These are phyloP conservation scores for Aspergillus awamori DNA, from an alignment of 2,329 filamentous ascomycete species.

Conservation along the genomic window DNA sequence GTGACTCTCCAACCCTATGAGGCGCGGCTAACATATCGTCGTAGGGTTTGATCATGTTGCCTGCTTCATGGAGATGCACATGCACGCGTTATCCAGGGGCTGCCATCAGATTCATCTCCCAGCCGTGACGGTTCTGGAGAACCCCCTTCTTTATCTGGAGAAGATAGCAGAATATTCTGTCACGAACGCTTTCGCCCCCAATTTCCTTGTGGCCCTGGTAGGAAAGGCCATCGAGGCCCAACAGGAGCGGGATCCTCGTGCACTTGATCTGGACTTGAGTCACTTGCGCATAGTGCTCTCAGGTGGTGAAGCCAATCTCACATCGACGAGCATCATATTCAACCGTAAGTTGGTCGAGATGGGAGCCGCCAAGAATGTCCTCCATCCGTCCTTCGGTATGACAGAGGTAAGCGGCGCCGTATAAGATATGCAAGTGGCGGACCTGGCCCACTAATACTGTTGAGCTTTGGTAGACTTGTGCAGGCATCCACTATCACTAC, in stretches of 20 bases:
- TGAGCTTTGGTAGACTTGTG: constrained; percentile 43
- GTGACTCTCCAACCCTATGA: not conserved
- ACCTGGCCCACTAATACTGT: not conserved
- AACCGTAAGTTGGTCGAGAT: constrained; percentile 34
- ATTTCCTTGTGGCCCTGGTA: constrained; percentile 28
- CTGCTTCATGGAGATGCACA: constrained; percentile 55
- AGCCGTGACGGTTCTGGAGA: constrained; percentile 20
- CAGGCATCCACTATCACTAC: constrained; percentile 50
- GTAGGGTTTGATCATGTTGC: constrained; percentile 56
- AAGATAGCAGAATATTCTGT: constrained; percentile 43
- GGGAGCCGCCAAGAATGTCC: constrained; percentile 45
- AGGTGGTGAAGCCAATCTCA: constrained; percentile 44
- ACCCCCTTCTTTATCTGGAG: constrained; percentile 47
- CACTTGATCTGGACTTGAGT: constrained; percentile 28
- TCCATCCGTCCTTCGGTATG: constrained; percentile 30
- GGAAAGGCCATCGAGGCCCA: constrained; percentile 7
- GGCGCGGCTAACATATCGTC: not conserved
- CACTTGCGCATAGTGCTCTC: constrained; percentile 33
- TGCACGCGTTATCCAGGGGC: constrained; percentile 46
- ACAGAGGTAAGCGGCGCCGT: constrained; percentile 41
- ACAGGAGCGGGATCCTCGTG: constrained; percentile 54
- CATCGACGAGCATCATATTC: constrained; percentile 41
- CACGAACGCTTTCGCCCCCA: constrained; percentile 30
- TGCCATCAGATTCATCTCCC: constrained; percentile 26
- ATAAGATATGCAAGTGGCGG: not conserved